These are phyloP conservation scores for Aphanomyces invadans DNA, from an alignment of 352 stramenopile species.

Conservation along the genomic window DNA sequence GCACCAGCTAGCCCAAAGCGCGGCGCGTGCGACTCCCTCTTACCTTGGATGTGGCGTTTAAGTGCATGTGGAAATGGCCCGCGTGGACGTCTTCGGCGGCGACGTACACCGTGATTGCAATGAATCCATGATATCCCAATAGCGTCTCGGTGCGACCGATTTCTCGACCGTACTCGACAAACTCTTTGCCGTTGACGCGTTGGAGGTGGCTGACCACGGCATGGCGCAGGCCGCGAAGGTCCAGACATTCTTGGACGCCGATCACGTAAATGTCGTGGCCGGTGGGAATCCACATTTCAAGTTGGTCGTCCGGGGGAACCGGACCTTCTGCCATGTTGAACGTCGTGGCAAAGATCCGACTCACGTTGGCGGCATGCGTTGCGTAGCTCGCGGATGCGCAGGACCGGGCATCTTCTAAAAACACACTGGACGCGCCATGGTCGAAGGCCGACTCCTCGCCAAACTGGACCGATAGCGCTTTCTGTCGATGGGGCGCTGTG, in stretches of 20 bases:
- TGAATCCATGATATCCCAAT: constrained; percentile 81
- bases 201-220: constrained; percentile 59
- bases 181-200: constrained; percentile 46
- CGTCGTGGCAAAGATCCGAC: constrained; percentile 67
- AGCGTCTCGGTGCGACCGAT: constrained; percentile 72
- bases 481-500: not conserved
- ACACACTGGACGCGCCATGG: not conserved
- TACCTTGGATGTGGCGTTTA: constrained; percentile 62
- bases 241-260: constrained; percentile 86
- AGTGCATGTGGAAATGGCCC: constrained; percentile 63
- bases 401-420: constrained; percentile 14
- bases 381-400: not conserved
- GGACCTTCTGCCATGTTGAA: constrained; percentile 77
- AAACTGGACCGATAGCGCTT: not conserved
- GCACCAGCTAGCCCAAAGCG: too few species aligned
- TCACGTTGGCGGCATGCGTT: not conserved
- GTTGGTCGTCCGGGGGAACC: not conserved
- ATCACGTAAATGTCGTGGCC: constrained; percentile 86
- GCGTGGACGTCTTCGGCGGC: constrained; percentile 48
- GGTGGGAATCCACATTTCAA: constrained; percentile 67
- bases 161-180: constrained; percentile 64
- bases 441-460: not conserved
- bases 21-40: too few species aligned
- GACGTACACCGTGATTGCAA: constrained; percentile 82
- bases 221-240: constrained; percentile 55